Percentiles rank a stretch among this genome's conserved stretches.
Evolutionary conservation across 306 rosid species (phyloP).

Genomic region (Pyrus communis): DNA sequence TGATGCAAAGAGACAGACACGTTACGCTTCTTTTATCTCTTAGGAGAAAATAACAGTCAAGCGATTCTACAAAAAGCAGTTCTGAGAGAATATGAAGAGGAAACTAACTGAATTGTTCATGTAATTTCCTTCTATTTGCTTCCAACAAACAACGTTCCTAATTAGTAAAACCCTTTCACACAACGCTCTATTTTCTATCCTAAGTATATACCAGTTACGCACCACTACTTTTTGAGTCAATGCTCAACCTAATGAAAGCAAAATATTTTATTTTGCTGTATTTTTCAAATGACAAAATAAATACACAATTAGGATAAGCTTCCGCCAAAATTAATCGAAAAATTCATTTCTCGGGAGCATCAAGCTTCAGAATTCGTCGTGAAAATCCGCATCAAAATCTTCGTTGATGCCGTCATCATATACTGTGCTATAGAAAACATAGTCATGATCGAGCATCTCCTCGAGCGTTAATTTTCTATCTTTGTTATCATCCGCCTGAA

Average conservation of each 20-base stretch:
- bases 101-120: neutral
- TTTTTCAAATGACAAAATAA: neutral
- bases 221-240: neutral
- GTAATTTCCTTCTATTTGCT: neutral
- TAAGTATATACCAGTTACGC: neutral
- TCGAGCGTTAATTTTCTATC: slow-evolving; percentile 46
- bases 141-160: neutral
- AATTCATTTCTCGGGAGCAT: neutral
- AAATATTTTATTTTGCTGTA: neutral
- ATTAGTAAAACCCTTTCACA: neutral
- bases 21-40: too few relatives aligned
- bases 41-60: neutral
- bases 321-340: neutral
- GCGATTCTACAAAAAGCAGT: too few relatives aligned
- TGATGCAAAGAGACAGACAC: too few relatives aligned
- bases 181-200: neutral
- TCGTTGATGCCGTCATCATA: slow-evolving; percentile 9
- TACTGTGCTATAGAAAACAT: slow-evolving; percentile 35
- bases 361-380: slow-evolving; percentile 31
- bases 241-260: neutral
- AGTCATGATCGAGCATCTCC: slow-evolving; percentile 66
- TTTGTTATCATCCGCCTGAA: slow-evolving; percentile 66
- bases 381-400: slow-evolving; percentile 12
- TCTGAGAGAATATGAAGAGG: neutral
- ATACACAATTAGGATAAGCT: neutral